phyloP scores from a whole-genome alignment of 805 yeast species.

The Kazachstania viticola region DNA sequence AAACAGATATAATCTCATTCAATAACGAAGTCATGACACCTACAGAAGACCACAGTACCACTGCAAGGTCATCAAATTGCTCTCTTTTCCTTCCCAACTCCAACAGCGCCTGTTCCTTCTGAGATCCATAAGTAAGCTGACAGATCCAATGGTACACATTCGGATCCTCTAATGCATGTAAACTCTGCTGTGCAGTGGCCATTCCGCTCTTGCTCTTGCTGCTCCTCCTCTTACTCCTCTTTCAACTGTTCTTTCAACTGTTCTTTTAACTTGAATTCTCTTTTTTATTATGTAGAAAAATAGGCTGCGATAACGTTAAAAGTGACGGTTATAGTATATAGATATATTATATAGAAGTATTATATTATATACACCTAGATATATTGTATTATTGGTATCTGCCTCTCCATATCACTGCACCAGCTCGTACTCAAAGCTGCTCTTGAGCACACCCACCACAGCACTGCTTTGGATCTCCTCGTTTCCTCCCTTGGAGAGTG shows the following conservation, averaged over 20 bases:
- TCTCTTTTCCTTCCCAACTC: slow-evolving; percentile 92
- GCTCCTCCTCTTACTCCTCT: too few species aligned
- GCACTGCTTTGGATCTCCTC: slow-evolving; percentile 87
- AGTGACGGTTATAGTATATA: too few species aligned
- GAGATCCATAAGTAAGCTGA: slow-evolving; percentile 81
- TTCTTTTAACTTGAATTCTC: too few species aligned
- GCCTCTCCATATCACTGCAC: too few species aligned
- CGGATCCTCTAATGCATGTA: slow-evolving; percentile 56
- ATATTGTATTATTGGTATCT: background rate
- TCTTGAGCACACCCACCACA: slow-evolving; percentile 73
- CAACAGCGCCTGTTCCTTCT: slow-evolving; percentile 82
- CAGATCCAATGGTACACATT: slow-evolving; percentile 84
- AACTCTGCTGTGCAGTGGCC: too few species aligned
- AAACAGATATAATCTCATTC: slow-evolving; percentile 83
- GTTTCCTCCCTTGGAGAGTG: slow-evolving; percentile 84
- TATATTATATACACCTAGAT: too few species aligned
- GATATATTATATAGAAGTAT: too few species aligned
- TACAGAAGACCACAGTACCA: slow-evolving; percentile 89
- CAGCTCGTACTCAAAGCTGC: slow-evolving; percentile 28
- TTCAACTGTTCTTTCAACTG: too few species aligned
- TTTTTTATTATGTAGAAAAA: too few species aligned
- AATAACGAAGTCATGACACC: slow-evolving; percentile 90
- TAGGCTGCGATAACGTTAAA: too few species aligned
- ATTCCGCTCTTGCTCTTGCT: too few species aligned
- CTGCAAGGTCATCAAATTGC: slow-evolving; percentile 85